Evolutionary conservation across 495 filamentous ascomycete species (phyloP), one percentile per base, ranked within the genome.

Genomic region (Cladorrhinum samala): DNA sequence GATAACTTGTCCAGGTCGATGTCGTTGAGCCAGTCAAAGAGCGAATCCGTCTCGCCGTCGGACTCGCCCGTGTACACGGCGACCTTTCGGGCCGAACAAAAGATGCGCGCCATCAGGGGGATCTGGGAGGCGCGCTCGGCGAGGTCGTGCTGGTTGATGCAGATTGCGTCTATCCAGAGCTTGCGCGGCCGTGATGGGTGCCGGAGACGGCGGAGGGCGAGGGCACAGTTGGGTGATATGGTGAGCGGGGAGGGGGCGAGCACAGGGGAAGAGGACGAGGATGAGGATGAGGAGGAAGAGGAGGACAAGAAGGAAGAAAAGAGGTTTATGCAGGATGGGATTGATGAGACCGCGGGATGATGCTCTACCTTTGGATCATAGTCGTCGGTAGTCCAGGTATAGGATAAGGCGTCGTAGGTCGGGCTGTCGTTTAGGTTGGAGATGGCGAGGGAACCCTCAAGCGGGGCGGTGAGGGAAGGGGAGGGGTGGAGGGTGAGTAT

Each of bases 301-400:
- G n/a, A n/a, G n/a, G n/a, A n/a, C n/a, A n/a, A n/a, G n/a, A n/a
- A n/a, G n/a, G n/a, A n/a, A n/a, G n/a, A n/a, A n/a, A n/a, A n/a
- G n/a, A n/a, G n/a, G n/a, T n/a, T n/a, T n/a, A n/a, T n/a, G n/a
- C n/a, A n/a, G n/a, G n/a, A n/a, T n/a, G n/a, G n/a, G n/a, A n/a
- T n/a, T n/a, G n/a, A n/a, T n/a, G n/a, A n/a, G n/a, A n/a, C n/a
- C n/a, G n/a, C n/a, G n/a, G n/a, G n/a, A n/a, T n/a, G n/a, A n/a
- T n/a, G n/a, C n/a, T n/a, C n/a, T n/a, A n/a, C n/a, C 21, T 41
- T 25, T 19, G 40, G 33, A 2, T 24, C 33, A 14, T 50, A 16
- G 17, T 27, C 47, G 20, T 56, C 56, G 18, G 59, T 52, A 2
- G 51, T 56, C 56, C 52, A 62, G 25, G 59, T 62, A 46, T 64